These are phyloP conservation scores for Amanita pallidorosea DNA, from an alignment of 768 basidiomycete species.

Conservation along the genomic window DNA sequence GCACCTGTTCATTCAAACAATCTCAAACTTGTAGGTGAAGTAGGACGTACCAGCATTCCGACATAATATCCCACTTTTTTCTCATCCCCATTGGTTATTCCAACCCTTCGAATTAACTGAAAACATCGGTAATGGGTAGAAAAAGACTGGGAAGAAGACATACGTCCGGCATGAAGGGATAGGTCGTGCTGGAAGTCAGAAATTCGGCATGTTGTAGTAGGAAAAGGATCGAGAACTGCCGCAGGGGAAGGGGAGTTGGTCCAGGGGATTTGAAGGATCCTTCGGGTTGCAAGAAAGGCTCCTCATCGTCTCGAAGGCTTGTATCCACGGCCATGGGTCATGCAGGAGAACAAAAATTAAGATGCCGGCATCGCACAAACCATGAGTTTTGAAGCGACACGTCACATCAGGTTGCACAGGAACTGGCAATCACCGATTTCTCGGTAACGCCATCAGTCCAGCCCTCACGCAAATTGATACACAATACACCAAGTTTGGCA, in stretches of 20 bases:
- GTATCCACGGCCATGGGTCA: too few relatives aligned
- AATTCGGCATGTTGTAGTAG: conserved; percentile 72
- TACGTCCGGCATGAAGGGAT: conserved; percentile 70
- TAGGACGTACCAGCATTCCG: conserved; percentile 45
- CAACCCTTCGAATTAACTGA: conserved; percentile 58
- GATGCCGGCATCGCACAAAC: too few relatives aligned
- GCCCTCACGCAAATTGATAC: too few relatives aligned
- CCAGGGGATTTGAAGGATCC: too few relatives aligned
- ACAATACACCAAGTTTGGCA: too few relatives aligned
- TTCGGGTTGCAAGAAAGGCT: too few relatives aligned
- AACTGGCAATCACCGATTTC: too few relatives aligned
- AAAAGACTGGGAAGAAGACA: conserved; percentile 8
- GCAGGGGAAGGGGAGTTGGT: conserved; percentile 54
- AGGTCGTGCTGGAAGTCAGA: conserved; percentile 64
- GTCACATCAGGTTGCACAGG: too few relatives aligned
- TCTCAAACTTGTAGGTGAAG: background rate
- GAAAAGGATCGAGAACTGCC: conserved; percentile 58
- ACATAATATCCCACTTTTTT: conserved; percentile 68
- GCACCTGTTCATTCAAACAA: background rate
- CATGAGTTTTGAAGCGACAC: too few relatives aligned
- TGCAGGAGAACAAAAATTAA: too few relatives aligned
- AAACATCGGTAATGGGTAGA: background rate
- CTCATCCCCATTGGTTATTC: conserved; percentile 61
- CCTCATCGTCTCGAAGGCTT: too few relatives aligned
- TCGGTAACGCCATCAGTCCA: too few relatives aligned